Percentiles rank a stretch among this genome's conserved stretches.
Conservation (phyloP, 768 basidiomycete species). For the Lactarius tabidus region DNA sequence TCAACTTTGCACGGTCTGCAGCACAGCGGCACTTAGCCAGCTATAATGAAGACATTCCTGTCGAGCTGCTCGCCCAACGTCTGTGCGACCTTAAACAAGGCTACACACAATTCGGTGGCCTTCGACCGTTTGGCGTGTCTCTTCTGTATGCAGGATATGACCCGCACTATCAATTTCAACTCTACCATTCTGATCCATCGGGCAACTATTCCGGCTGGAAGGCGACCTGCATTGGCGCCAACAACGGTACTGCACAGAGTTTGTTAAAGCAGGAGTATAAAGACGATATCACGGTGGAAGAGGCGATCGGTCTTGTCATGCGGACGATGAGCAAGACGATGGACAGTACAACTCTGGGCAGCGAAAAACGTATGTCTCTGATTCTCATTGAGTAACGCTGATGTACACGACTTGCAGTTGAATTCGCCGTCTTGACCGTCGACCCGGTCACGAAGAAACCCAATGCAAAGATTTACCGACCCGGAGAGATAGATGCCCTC, state of each 20-base stretch:
- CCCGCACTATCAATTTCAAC: constrained; percentile 91
- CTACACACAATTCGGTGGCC: constrained; percentile 95
- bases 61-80: constrained; percentile 89
- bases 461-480: constrained; percentile 87
- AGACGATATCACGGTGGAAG: constrained; percentile 87
- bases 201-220: constrained; percentile 99
- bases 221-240: constrained; percentile 97
- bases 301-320: constrained; percentile 87
- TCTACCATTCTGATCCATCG: constrained; percentile 97
- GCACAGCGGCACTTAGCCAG: constrained; percentile 84
- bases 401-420: constrained; percentile 51
- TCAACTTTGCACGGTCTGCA: constrained; percentile 88
- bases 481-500: constrained; percentile 82
- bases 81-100: constrained; percentile 98
- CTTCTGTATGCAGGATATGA: constrained; percentile 96
- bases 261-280: constrained; percentile 98
- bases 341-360: constrained; percentile 95
- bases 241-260: constrained; percentile 93
- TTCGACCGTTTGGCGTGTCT: constrained; percentile 97
- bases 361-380: constrained; percentile 78
- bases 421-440: constrained; percentile 90
- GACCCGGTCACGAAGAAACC: constrained; percentile 74
- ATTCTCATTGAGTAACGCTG: constrained; percentile 11
- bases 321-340: constrained; percentile 99
- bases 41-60: constrained; percentile 98